Percentiles rank a stretch among this genome's conserved stretches.
Evolutionary conservation across 768 basidiomycete genomes (phyloP).

Genomic region (Trametes cinnabarina): DNA sequence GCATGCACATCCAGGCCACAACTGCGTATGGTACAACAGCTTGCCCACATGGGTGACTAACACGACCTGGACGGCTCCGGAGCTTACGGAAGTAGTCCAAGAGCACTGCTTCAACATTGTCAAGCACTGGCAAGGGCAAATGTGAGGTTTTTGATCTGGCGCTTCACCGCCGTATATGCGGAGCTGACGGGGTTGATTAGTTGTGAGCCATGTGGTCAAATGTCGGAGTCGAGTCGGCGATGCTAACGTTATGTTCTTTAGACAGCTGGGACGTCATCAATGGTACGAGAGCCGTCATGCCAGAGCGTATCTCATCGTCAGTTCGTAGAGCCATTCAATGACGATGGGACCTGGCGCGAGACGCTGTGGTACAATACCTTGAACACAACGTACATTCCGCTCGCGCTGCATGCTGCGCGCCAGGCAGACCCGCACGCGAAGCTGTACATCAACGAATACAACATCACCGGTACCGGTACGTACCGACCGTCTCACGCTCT

Average conservation of each 20-base stretch:
- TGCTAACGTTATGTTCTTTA: constrained; percentile 14
- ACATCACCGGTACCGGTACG: constrained; percentile 30
- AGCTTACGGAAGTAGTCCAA: constrained; percentile 40
- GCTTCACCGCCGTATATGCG: no score
- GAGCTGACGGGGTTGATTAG: neutral
- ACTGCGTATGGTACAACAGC: constrained; percentile 43
- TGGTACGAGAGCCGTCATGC: constrained; percentile 23
- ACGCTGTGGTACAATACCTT: constrained; percentile 51
- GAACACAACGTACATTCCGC: constrained; percentile 44
- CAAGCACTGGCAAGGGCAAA: constrained; percentile 48
- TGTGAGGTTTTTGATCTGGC: constrained; percentile 39
- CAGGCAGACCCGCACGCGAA: constrained; percentile 53
- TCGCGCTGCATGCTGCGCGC: constrained; percentile 50
- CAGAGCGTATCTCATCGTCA: neutral
- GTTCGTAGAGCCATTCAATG: constrained; percentile 48
- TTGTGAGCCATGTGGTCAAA: neutral
- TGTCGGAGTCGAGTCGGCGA: neutral
- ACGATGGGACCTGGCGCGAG: constrained; percentile 53
- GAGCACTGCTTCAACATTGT: constrained; percentile 50
- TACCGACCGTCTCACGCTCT: no score
- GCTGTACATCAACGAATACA: constrained; percentile 49
- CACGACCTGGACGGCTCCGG: constrained; percentile 33
- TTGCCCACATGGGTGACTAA: constrained; percentile 38
- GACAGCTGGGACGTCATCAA: constrained; percentile 56
- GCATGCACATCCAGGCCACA: constrained; percentile 26